Conservation (phyloP, 2,329 filamentous ascomycete species). For the Ampelomyces quisqualis region DNA sequence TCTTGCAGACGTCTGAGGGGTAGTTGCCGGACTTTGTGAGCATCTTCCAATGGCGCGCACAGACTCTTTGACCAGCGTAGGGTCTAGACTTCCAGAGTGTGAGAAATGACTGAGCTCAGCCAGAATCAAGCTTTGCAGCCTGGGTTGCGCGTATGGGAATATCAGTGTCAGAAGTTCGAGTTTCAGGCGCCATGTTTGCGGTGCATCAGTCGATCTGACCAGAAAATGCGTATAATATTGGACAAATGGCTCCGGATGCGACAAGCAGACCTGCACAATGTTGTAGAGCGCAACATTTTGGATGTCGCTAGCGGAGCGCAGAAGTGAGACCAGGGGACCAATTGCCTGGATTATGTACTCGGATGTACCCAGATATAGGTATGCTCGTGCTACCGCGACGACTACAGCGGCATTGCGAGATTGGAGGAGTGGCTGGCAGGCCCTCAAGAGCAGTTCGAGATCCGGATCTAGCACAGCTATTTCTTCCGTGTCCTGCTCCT, state of each 20-base stretch:
- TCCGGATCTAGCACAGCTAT: slow-evolving; percentile 72
- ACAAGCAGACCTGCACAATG: slow-evolving; percentile 86
- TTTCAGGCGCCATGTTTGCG: slow-evolving; percentile 86
- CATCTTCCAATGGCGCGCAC: slow-evolving; percentile 92
- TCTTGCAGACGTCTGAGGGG: slow-evolving; percentile 58
- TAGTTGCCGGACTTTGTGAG: slow-evolving; percentile 62
- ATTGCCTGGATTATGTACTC: slow-evolving; percentile 74
- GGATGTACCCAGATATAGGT: slow-evolving; percentile 77
- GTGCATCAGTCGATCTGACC: slow-evolving; percentile 74
- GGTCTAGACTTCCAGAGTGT: slow-evolving; percentile 77
- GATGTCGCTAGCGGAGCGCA: slow-evolving; percentile 82
- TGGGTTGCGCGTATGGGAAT: slow-evolving; percentile 76
- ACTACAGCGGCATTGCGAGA: slow-evolving; percentile 93
- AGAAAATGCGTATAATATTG: slow-evolving; percentile 89
- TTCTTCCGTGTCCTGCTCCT: slow-evolving; percentile 55
- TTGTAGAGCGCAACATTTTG: slow-evolving; percentile 90
- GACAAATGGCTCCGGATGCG: slow-evolving; percentile 76
- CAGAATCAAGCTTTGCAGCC: slow-evolving; percentile 81
- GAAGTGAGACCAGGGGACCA: slow-evolving; percentile 80
- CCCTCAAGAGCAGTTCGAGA: slow-evolving; percentile 75
- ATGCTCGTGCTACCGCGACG: slow-evolving; percentile 80
- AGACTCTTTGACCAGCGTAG: slow-evolving; percentile 79
- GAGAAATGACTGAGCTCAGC: slow-evolving; percentile 96
- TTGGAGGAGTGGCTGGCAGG: slow-evolving; percentile 80
- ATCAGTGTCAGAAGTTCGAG: slow-evolving; percentile 87